Evolutionary conservation across 2,329 filamentous ascomycete genomes (phyloP), one percentile per base, ranked within the genome.

Genomic region (Conoideocrella luteorostrata): DNA sequence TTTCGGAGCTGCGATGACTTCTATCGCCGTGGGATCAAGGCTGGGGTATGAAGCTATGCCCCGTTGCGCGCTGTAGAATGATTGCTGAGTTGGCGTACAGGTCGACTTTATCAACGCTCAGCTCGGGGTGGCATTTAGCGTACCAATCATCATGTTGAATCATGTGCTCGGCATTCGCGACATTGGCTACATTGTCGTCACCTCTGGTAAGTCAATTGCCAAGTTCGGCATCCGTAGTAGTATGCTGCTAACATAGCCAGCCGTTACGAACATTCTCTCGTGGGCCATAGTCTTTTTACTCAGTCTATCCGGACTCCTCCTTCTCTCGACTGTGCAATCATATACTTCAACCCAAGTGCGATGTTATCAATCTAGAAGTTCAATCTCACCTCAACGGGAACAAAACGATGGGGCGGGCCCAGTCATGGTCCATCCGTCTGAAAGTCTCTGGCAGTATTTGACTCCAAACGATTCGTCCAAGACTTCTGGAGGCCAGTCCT

Each of bases 71-170:
- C 6, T 12, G 12, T 17, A n/a, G 7, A 20, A 32, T 10, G 30
- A 15, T 29, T 26, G 41, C 34, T 45, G 46, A 35, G 46, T 15
- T 22, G 3, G 10, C 4, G n/a, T 29, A 1, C 39, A 76, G 71
- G 62, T 73, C 18, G 65, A 75, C 38, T 64, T 75, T 9, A 63
- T 76, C 42, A 77, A 77, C 49, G 56, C 64, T 3, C 69, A 77
- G 52, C 66, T 77, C 50, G 72, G 72, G 0, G 53, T 75, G 5
- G 73, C 70, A 3, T 77, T 77, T 49, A 67, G 69, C 0, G 63
- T 75, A 3, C 73, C 74, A 0, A 64, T 77, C 3, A 57, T 74
- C 2, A 69, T 69, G 60, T 63, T 75, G 12, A 64, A 66, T 30
- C 52, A 64, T 6, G 50, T 63, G 10, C 48, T 68, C 7, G 54